Percentiles rank a stretch among this genome's conserved stretches.
phyloP scores from a whole-genome alignment of 2,329 filamentous ascomycete genomes.

The Plenodomus biglobosus region DNA sequence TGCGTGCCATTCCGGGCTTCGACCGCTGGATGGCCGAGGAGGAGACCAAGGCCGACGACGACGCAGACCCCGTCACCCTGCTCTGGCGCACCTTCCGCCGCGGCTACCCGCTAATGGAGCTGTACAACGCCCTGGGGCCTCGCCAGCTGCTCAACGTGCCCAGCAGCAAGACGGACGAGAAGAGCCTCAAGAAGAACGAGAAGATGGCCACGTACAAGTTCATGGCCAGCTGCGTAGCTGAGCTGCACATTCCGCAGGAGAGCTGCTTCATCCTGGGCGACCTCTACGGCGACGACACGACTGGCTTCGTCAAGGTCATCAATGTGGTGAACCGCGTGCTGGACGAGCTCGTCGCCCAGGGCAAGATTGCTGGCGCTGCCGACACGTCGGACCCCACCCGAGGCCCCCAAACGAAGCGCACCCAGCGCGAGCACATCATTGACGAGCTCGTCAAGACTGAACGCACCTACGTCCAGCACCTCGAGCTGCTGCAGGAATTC shows the following conservation, averaged over 20 bases:
- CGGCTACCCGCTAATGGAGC: slow-evolving; percentile 79
- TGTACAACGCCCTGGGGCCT: slow-evolving; percentile 85
- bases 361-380: slow-evolving; percentile 58
- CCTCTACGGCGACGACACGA: slow-evolving; percentile 90
- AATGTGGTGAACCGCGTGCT: slow-evolving; percentile 91
- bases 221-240: slow-evolving; percentile 81
- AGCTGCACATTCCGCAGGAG: slow-evolving; percentile 74
- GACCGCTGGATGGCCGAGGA: slow-evolving; percentile 72
- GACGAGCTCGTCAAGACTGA: slow-evolving; percentile 92
- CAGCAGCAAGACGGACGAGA: slow-evolving; percentile 62
- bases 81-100: slow-evolving; percentile 85
- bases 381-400: slow-evolving; percentile 55
- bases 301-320: slow-evolving; percentile 94
- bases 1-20: slow-evolving; percentile 83
- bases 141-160: slow-evolving; percentile 68
- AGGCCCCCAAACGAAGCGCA: slow-evolving; percentile 56
- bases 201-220: slow-evolving; percentile 93
- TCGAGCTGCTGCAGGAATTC: slow-evolving; percentile 89
- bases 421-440: slow-evolving; percentile 83
- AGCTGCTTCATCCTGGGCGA: slow-evolving; percentile 93
- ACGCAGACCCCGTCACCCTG: slow-evolving; percentile 82
- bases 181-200: slow-evolving; percentile 64
- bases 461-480: slow-evolving; percentile 94
- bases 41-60: slow-evolving; percentile 65
- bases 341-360: slow-evolving; percentile 77